These are phyloP conservation scores for Pichiaceae sp. DNA, from an alignment of 1,139 yeast genomes.

Conservation along the genomic window DNA sequence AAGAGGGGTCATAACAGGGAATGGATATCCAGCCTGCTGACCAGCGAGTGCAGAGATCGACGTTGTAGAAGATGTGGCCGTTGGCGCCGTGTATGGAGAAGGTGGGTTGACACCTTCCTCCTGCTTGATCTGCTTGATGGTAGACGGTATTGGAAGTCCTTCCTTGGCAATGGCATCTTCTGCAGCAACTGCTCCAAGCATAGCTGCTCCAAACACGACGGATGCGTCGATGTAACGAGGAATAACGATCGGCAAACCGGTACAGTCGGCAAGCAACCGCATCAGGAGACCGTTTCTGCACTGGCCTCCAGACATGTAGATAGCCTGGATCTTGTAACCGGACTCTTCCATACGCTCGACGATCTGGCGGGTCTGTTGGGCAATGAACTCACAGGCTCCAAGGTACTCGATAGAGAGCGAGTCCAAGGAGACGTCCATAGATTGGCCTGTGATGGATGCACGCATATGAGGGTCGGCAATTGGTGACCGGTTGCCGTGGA, in stretches of 20 bases:
- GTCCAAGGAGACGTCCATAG: conserved; percentile 81
- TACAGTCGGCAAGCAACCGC: conserved; percentile 85
- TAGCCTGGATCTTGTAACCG: conserved; percentile 69
- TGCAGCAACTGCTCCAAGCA: conserved; percentile 91
- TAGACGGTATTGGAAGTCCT: conserved; percentile 5
- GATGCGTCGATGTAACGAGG: conserved; percentile 96
- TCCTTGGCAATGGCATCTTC: conserved; percentile 36
- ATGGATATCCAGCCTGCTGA: conserved; percentile 33
- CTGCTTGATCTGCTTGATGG: neutral
- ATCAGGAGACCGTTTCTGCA: conserved; percentile 85
- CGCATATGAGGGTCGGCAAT: conserved; percentile 91
- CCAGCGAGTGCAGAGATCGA: conserved; percentile 48
- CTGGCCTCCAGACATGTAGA: conserved; percentile 95
- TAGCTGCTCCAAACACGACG: conserved; percentile 91
- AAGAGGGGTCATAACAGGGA: conserved; percentile 46
- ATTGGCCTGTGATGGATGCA: conserved; percentile 88
- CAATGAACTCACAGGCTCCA: conserved; percentile 95
- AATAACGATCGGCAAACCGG: conserved; percentile 85
- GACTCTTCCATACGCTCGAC: conserved; percentile 72
- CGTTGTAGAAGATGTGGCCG: conserved; percentile 55
- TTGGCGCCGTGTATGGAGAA: conserved; percentile 70
- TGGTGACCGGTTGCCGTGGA: conserved; percentile 95
- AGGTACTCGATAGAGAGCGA: conserved; percentile 80
- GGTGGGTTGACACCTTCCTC: conserved; percentile 22
- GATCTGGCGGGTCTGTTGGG: conserved; percentile 94